Base-by-base conservation (phyloP, 192 early-diverging fungal species). In the Blastocladiella britannica region DNA sequence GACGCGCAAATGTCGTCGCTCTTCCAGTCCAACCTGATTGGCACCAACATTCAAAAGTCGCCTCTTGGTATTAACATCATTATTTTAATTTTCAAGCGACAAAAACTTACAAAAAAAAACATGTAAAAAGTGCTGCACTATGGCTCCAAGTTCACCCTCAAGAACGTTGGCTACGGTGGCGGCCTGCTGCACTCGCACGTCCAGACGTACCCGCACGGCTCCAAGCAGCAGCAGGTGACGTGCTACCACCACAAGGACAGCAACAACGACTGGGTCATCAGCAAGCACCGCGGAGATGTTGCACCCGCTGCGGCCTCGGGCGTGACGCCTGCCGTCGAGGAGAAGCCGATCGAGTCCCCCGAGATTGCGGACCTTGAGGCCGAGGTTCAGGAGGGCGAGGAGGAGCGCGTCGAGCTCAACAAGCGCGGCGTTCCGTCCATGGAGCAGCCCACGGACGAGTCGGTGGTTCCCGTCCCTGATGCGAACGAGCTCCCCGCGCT, bases 191-290 rank as follows among this genome's bases (percentile, higher is more conserved):
- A 98, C 63, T 98, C 95, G 27, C 95, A 98, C 63, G 60, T 79
- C 23, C 85, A 92, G 67, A 68, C 67, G 18, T 98, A 83, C 57
- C 90, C 89, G 0, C 71, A 74, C 18, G 79, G 79, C 52, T 93
- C 89, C 8, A 80, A 83, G 70, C 95, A 98, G 70, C 95, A 98
- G 67, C 95, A 98, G 68, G 75, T 98, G 25, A 95, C 95, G 0
- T 84, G 83, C 28, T 98, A 98, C 65, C 79, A 82, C 28, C 85
- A 93, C 70, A 89, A 86, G 62, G 95, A 98, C 65, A 29, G 43
- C 54, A 98, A 98, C 71, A 98, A 98, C 71, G 69, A 88, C 51
- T 98, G 90, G 89, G 12, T 47, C 37, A 65, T 81, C 5, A 66
- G 94, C 37, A 68, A 70, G 24, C 74, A 80, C 60, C 60, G 70